Evolutionary conservation across 1,139 yeast species (phyloP).

Genomic region (Kurtzmaniella quercitrusa): DNA sequence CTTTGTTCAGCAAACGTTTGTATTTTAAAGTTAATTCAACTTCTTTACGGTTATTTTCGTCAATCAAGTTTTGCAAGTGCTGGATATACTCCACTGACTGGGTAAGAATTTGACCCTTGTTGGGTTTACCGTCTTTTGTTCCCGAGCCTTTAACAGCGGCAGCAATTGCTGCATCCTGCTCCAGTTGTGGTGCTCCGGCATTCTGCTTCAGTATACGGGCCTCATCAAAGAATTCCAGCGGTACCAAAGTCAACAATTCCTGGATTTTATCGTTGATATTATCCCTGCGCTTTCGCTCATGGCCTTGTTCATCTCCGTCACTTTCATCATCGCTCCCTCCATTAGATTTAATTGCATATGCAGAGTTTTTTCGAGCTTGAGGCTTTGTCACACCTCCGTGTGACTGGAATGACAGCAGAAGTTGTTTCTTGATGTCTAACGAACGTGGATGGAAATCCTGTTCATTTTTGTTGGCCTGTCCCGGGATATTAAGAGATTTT

Average conservation of each 20-base stretch:
- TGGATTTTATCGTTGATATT: constrained; percentile 87
- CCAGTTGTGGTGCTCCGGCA: constrained; percentile 9
- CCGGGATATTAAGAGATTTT: constrained; percentile 22
- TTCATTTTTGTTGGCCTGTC: constrained; percentile 27
- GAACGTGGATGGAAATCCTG: constrained; percentile 30
- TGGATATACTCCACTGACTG: constrained; percentile 84
- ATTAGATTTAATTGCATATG: constrained; percentile 26
- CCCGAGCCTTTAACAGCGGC: constrained; percentile 51
- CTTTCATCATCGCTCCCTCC: constrained; percentile 29
- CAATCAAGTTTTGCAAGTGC: constrained; percentile 69
- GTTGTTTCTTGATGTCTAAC: constrained; percentile 37
- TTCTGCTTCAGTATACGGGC: constrained; percentile 3
- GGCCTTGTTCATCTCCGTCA: constrained; percentile 34
- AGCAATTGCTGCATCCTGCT: constrained; percentile 24
- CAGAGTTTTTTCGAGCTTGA: constrained; percentile 36
- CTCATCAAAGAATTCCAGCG: constrained; percentile 51
- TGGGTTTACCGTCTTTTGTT: constrained; percentile 85
- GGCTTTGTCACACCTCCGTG: constrained; percentile 37
- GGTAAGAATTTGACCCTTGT: constrained; percentile 84
- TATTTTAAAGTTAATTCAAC: constrained; percentile 66
- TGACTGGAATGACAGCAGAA: constrained; percentile 35
- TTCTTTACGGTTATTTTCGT: constrained; percentile 71
- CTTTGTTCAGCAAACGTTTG: constrained; percentile 47
- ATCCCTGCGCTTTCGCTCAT: constrained; percentile 72
- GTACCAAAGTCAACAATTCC: constrained; percentile 69